phyloP scores from a whole-genome alignment of 2,329 filamentous ascomycete genomes.

The Monilinia polystroma region DNA sequence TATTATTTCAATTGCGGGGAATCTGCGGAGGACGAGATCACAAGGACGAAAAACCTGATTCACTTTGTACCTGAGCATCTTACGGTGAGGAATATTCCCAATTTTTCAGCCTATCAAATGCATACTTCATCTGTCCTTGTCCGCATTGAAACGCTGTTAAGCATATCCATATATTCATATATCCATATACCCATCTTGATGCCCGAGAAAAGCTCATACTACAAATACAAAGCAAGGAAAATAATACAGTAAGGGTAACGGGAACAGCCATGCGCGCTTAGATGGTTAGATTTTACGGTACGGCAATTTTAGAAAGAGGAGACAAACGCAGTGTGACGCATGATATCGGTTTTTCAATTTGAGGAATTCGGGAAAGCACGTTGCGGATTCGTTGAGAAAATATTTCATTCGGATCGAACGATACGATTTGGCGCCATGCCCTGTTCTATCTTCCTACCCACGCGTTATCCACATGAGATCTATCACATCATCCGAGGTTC shows the following conservation, averaged over 20 bases:
- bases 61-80: conserved; percentile 12
- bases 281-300: conserved; percentile 1
- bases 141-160: conserved; percentile 21
- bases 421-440: conserved; percentile 15
- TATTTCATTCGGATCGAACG: conserved; percentile 5
- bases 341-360: conserved; percentile 18
- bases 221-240: conserved; percentile 10
- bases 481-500: conserved; percentile 15
- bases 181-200: background rate
- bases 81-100: conserved; percentile 21
- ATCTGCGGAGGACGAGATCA: conserved; percentile 14
- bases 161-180: background rate
- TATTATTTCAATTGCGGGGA: background rate
- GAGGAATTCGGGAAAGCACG: conserved; percentile 13
- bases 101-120: conserved; percentile 6
- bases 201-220: background rate
- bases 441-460: background rate
- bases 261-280: conserved; percentile 23
- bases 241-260: conserved; percentile 1
- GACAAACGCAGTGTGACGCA: conserved; percentile 25
- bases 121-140: conserved; percentile 13
- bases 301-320: background rate
- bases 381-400: conserved; percentile 21
- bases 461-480: conserved; percentile 16
- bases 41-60: background rate